Conservation (phyloP, 2,329 filamentous ascomycete species). For the Penicillium fuscoglaucum region DNA sequence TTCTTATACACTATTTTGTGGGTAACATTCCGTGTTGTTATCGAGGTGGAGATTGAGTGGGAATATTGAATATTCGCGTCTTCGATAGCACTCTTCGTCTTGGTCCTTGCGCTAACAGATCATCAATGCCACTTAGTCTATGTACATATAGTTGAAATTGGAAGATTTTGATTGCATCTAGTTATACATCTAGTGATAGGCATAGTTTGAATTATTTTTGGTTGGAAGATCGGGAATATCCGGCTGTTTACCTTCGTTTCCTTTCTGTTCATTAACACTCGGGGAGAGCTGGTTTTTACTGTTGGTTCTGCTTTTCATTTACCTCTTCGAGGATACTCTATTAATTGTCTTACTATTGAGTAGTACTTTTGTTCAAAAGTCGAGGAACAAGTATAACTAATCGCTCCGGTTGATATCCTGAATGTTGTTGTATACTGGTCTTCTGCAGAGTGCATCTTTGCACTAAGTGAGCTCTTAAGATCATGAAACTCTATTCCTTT, state of each 20-base stretch:
- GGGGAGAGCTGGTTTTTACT: neutral
- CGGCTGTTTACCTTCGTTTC: neutral
- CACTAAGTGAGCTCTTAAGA: neutral
- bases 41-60: neutral
- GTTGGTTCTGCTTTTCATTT: neutral
- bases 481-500: no score
- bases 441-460: neutral
- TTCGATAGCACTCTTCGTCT: neutral
- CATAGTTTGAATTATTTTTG: neutral
- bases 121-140: neutral
- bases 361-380: no score
- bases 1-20: neutral
- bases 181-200: neutral
- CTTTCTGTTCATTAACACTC: neutral
- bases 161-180: neutral
- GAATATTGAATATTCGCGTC: neutral
- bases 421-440: neutral
- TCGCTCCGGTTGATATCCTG: neutral
- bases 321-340: no score
- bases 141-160: neutral
- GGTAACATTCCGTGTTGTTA: neutral
- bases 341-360: accelerated
- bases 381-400: neutral
- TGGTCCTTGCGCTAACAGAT: neutral
- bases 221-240: neutral